These are phyloP conservation scores for Coelastrella sp. DNA, from an alignment of 139 green algal species.

Conservation along the genomic window DNA sequence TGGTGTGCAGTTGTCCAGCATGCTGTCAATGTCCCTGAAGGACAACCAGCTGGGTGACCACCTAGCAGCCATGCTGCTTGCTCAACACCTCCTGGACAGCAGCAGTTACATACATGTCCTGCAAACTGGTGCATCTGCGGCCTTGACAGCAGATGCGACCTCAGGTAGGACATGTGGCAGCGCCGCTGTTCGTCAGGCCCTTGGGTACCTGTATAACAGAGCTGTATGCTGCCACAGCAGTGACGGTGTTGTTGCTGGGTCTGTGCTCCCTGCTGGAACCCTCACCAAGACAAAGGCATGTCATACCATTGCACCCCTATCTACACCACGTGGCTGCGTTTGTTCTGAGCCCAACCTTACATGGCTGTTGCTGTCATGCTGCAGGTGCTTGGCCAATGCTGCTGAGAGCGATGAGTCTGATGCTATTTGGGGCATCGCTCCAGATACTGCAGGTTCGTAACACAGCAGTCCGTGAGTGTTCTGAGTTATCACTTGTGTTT, in stretches of 20 bases:
- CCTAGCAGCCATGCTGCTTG: constrained; percentile 15
- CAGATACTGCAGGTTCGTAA: background rate
- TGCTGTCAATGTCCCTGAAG: background rate
- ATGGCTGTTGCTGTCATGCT: background rate
- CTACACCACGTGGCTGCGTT: no score
- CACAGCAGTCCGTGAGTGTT: background rate
- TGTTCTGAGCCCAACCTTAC: background rate
- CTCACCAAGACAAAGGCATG: no score
- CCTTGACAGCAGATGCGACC: background rate
- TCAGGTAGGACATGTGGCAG: background rate
- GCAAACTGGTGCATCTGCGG: background rate
- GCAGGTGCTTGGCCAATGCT: background rate
- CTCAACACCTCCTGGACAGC: background rate
- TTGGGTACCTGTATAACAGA: no score
- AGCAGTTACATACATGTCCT: background rate
- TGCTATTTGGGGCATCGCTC: background rate
- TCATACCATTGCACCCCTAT: no score
- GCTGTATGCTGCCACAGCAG: no score
- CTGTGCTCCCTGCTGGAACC: no score
- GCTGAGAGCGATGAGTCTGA: background rate
- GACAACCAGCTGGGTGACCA: background rate
- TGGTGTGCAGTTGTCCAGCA: background rate
- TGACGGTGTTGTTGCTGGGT: no score
- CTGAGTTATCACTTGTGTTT: no score
- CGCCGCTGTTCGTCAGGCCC: no score